Conservation (phyloP, 2,329 filamentous ascomycete species). For the Fusarium compactum region DNA sequence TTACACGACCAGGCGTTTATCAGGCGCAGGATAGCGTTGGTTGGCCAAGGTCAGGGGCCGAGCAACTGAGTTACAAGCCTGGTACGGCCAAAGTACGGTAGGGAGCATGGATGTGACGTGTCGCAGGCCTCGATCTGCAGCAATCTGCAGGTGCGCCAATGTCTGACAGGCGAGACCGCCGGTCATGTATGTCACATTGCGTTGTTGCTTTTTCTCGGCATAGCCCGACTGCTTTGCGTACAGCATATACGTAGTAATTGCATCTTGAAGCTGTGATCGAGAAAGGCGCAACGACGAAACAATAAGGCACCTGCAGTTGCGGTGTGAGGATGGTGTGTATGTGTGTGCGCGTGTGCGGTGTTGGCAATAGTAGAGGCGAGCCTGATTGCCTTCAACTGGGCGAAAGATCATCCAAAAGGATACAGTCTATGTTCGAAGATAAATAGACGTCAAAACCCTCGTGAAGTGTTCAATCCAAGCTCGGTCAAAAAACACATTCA, state of each 20-base stretch:
- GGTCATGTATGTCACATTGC: constrained; percentile 6
- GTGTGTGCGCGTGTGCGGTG: constrained; percentile 1
- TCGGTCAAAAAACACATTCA: not conserved
- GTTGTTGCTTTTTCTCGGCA: constrained; percentile 27
- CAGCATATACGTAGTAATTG: not conserved
- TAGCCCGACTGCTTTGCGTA: not conserved
- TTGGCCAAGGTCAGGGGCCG: not conserved
- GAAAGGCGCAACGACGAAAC: not conserved
- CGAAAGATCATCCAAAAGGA: not conserved
- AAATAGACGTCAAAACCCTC: constrained; percentile 10
- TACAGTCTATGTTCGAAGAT: not conserved
- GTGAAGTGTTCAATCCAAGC: not conserved
- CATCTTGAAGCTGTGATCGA: not conserved
- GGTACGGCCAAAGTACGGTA: not conserved
- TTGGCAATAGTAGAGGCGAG: constrained; percentile 11
- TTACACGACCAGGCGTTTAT: not conserved
- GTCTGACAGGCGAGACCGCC: constrained; percentile 10
- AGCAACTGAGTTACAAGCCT: not conserved
- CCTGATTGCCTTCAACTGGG: not conserved
- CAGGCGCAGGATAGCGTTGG: not conserved
- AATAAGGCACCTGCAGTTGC: constrained; percentile 19
- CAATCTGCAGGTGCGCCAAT: constrained; percentile 14
- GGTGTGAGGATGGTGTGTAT: constrained; percentile 1
- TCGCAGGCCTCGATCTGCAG: constrained; percentile 5
- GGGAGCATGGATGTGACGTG: constrained; percentile 10